Evolutionary conservation across 768 basidiomycete species (phyloP).

Genomic region (Cystofilobasidium capitatum): DNA sequence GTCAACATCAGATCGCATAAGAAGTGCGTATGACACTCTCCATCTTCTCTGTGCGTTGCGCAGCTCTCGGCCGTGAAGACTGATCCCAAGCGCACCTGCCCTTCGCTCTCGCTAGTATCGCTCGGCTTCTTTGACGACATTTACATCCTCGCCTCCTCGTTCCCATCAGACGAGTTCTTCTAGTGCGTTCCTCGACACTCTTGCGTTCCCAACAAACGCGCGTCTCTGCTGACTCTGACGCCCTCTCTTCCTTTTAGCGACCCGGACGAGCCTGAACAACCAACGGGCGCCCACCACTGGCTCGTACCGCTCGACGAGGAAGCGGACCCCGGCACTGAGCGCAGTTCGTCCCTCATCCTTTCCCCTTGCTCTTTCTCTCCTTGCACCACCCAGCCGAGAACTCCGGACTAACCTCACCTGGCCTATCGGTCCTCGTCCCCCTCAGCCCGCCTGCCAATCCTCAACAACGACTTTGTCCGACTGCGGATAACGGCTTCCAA

Average conservation of each 20-base stretch:
- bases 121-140: conserved; percentile 92
- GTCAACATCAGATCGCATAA: conserved; percentile 72
- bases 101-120: conserved; percentile 49
- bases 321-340: conserved; percentile 3
- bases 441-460: conserved; percentile 36
- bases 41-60: neutral
- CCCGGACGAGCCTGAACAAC: conserved; percentile 30
- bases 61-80: neutral
- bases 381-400: neutral
- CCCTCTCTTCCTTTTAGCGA: conserved; percentile 37
- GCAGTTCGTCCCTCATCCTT: conserved; percentile 11
- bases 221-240: neutral
- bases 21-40: conserved; percentile 54
- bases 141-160: conserved; percentile 64
- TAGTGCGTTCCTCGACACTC: conserved; percentile 25
- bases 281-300: conserved; percentile 14
- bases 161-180: conserved; percentile 56
- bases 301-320: conserved; percentile 20
- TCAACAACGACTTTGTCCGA: conserved; percentile 35
- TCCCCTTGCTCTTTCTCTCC: neutral
- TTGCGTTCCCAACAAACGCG: neutral
- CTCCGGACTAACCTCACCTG: neutral
- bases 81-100: neutral
- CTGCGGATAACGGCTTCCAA: conserved; percentile 38
- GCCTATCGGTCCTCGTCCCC: neutral